Base-by-base conservation (phyloP, 805 yeast genomes). In the Teunomyces pallodes region DNA sequence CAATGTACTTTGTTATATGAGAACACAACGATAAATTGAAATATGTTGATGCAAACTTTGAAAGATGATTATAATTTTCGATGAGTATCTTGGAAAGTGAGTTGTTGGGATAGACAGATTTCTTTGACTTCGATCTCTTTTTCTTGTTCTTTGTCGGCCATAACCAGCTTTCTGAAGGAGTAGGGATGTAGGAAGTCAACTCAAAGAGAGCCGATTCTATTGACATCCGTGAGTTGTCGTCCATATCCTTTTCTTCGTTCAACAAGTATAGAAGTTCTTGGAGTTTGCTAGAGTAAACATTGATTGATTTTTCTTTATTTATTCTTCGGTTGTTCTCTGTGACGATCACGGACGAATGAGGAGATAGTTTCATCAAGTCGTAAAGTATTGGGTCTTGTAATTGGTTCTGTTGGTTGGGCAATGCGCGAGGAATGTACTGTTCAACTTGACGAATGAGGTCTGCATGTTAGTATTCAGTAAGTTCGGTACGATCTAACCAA, bases 1-100 rank as follows among this genome's bases (percentile, higher is more conserved):
- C 78, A 47, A 69, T 50, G 49, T 56, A 74, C 46, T 62, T 62
- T n/a, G 75, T 73, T n/a, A 72, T 54, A 30, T 64, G 71, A 9
- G 74, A 64, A 8, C 73, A 57, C n/a, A 74, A 55, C 1, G 72
- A 57, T 43, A 73, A 51, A 55, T 72, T 70, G 56, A 64, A 64
- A 53, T 73, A 72, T 46, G 64, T 61, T 3, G 68, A 59, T 7
- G 67, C 57, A 31, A 71, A 62, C 51, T 57, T 55, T 42, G 65
- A 54, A 12, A 72, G 51, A 10, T 53, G 56, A 32, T 54, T 57
- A 49, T 66, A 73, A 53, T 72, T 72, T 43, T 73, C 78, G n/a
- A 72, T 53, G 26, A 73, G 53, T 10, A 73, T 60, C 45, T 61
- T 61, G 4, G 75, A 70, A 31, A 72, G 57, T 17, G 65, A 59